phyloP scores from a whole-genome alignment of 176 grass and related monocot genomes.

The Aegilops sharonensis region DNA sequence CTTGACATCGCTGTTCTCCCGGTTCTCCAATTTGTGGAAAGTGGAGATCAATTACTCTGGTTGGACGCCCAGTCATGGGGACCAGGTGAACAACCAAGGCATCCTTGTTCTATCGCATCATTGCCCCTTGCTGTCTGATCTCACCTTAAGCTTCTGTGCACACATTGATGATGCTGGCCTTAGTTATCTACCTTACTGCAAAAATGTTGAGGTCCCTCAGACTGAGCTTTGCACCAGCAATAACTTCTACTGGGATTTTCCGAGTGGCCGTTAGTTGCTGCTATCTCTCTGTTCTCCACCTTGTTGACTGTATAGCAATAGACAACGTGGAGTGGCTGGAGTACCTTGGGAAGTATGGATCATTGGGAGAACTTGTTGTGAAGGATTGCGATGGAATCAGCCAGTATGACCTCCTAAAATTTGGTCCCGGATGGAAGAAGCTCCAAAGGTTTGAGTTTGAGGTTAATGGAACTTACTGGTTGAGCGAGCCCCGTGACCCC shows the following conservation, averaged over 20 bases:
- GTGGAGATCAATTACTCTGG: constrained; percentile 64
- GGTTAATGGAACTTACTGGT: constrained; percentile 39
- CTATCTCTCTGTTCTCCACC: constrained; percentile 51
- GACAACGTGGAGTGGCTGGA: constrained; percentile 54
- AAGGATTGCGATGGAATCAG: constrained; percentile 52
- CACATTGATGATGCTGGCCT: constrained; percentile 51
- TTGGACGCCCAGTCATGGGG: constrained; percentile 50
- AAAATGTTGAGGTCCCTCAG: constrained; percentile 48
- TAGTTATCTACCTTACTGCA: constrained; percentile 43
- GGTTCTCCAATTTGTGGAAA: constrained; percentile 60
- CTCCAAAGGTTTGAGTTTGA: constrained; percentile 63
- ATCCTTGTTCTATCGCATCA: constrained; percentile 43
- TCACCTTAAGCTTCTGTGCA: constrained; percentile 63
- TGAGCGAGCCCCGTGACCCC: neutral
- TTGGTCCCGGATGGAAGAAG: constrained; percentile 57
- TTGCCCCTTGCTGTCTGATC: constrained; percentile 47
- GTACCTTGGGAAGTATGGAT: constrained; percentile 57
- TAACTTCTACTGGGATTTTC: constrained; percentile 58
- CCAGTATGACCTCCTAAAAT: constrained; percentile 56
- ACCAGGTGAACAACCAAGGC: constrained; percentile 53
- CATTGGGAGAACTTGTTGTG: constrained; percentile 54
- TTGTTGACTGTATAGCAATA: constrained; percentile 57
- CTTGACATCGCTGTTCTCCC: constrained; percentile 36
- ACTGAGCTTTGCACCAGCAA: constrained; percentile 40
- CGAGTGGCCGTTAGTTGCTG: constrained; percentile 58